Base-by-base conservation (phyloP, 2,329 filamentous ascomycete genomes). In the Talaromyces amestolkiae region DNA sequence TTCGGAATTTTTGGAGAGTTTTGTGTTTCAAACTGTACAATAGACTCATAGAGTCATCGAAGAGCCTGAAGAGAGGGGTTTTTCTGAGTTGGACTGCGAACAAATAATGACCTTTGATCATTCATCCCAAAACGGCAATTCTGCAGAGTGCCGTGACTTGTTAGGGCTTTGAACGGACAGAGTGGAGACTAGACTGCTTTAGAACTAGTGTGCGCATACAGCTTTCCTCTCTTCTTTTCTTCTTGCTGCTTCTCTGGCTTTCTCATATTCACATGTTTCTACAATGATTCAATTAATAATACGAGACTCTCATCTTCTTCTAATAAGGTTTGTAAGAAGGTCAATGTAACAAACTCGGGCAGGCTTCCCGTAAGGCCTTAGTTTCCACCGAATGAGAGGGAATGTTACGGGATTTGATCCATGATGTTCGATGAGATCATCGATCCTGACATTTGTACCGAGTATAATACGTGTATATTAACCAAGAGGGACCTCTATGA, bases 391-490 rank as follows among this genome's bases (percentile, higher is more conserved):
- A 35, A 13, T 10, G 9, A 13, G 51, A 63, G 27, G 56, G 0
- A 5, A 59, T 43, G 35, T 45, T 43, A 43, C 56, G 19, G n/a
- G 17, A 49, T 49, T 41, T 17, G 15, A 10, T 31, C 11, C 35
- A 60, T 60, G 58, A 60, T 39, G 43, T 15, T 9, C 51, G 11
- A 63, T 56, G 61, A 56, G 51, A 43, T 63, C 61, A 63, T 56
- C 37, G 39, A 10, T 15, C 24, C n/a, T 11, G 11, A 22, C 31
- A 31, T 31, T 33, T 0, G 45, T 15, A 24, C 2, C 15, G 37
- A 11, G 15, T n/a, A 27, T 3, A 2, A 19, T 15, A 24, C 22
- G 35, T 22, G 7, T 43, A 43, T 39, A 39, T 41, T 24, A 22
- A 41, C 17, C 35, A 43, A 4, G 37, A 2, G 22, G 22, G 19